phyloP scores from a whole-genome alignment of 805 yeast species.

The Metschnikowia cubensis region DNA sequence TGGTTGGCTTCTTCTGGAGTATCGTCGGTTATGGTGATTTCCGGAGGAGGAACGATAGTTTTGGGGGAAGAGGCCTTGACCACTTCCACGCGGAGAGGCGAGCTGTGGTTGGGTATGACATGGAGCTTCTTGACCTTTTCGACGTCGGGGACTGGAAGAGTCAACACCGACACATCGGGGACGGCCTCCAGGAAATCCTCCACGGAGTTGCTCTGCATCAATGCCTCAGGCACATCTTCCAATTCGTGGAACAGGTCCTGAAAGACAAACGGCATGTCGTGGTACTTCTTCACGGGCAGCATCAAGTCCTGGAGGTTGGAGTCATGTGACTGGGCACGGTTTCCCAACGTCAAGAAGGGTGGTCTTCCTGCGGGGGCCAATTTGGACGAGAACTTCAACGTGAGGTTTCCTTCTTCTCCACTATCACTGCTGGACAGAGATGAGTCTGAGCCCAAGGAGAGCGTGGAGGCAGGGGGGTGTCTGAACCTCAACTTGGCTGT shows the following conservation, averaged over 20 bases:
- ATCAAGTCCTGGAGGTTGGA: slow-evolving; percentile 34
- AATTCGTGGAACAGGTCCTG: slow-evolving; percentile 32
- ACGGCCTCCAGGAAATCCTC: slow-evolving; percentile 5
- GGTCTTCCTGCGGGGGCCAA: slow-evolving; percentile 33
- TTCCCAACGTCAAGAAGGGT: slow-evolving; percentile 27
- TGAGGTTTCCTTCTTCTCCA: slow-evolving; percentile 42
- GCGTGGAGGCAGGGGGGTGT: slow-evolving; percentile 9
- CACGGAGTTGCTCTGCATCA: slow-evolving; percentile 21
- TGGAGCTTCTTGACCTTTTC: slow-evolving; percentile 6
- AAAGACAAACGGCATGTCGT: slow-evolving; percentile 29
- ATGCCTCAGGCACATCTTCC: slow-evolving; percentile 40
- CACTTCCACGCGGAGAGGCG: slow-evolving; percentile 16
- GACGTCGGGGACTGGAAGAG: not conserved
- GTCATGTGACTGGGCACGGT: slow-evolving; percentile 40
- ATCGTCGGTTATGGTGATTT: slow-evolving; percentile 4
- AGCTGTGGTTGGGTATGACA: slow-evolving; percentile 12
- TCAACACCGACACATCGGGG: not conserved
- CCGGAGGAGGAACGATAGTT: slow-evolving; percentile 5
- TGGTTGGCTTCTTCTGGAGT: slow-evolving; percentile 6
- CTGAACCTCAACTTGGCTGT: not conserved
- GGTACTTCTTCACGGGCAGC: slow-evolving; percentile 10
- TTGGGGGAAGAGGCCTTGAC: slow-evolving; percentile 2
- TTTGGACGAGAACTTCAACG: slow-evolving; percentile 43
- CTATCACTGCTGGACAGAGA: slow-evolving; percentile 26
- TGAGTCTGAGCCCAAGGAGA: slow-evolving; percentile 13